Evolutionary conservation across 176 grass and related monocot species (phyloP).

Genomic region (Triticum monococcum): DNA sequence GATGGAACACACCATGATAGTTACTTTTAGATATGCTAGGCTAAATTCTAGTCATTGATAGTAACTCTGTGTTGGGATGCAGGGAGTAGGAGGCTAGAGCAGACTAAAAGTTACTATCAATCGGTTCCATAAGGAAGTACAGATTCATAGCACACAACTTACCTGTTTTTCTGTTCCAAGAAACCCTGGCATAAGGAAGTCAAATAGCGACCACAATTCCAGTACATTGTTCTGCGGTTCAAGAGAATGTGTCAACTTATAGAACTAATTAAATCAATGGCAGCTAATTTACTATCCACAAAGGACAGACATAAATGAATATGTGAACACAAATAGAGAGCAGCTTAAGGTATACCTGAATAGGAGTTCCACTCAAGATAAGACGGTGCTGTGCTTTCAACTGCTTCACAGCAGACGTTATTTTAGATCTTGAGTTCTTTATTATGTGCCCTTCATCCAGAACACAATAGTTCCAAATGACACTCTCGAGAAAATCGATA

Average conservation of each 20-base stretch:
- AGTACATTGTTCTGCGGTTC: slow-evolving; percentile 93
- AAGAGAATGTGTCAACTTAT: slow-evolving; percentile 31
- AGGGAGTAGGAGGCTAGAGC: neutral
- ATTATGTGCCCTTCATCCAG: slow-evolving; percentile 99
- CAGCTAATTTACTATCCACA: slow-evolving; percentile 9
- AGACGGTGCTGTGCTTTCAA: slow-evolving; percentile 94
- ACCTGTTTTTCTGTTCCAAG: slow-evolving; percentile 99
- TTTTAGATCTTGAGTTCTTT: slow-evolving; percentile 97
- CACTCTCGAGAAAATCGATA: slow-evolving; percentile 72
- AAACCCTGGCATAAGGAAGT: slow-evolving; percentile 99
- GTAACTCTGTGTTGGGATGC: neutral
- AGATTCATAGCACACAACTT: neutral
- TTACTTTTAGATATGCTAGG: too few species aligned
- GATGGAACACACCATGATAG: too few species aligned
- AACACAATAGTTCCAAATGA: slow-evolving; percentile 95
- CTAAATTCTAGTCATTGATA: too few species aligned
- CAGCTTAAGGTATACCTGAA: slow-evolving; percentile 58
- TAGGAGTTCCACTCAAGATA: slow-evolving; percentile 98
- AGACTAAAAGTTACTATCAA: neutral
- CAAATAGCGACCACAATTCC: slow-evolving; percentile 98
- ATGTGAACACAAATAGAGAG: slow-evolving; percentile 1
- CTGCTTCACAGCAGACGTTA: slow-evolving; percentile 89
- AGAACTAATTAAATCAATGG: slow-evolving; percentile 7
- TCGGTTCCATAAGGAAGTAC: neutral
- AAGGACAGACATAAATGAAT: slow-evolving; percentile 10